Conservation (phyloP, 495 filamentous ascomycete species). For the Chaetomium cochliodes region DNA sequence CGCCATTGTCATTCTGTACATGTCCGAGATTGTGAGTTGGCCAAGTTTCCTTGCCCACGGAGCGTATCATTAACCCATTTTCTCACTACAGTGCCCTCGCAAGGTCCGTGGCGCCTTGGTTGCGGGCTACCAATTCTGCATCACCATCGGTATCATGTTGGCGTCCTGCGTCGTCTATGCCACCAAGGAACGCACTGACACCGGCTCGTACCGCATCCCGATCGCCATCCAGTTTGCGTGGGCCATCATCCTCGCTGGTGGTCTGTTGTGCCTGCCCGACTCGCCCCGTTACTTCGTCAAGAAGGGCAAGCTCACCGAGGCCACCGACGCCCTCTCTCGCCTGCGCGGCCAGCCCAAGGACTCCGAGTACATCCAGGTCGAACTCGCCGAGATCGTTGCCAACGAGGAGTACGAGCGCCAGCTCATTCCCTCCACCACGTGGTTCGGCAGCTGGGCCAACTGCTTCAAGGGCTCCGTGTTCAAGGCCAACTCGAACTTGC, state of each 20-base stretch:
- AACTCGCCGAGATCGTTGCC: constrained; percentile 77
- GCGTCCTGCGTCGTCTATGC: constrained; percentile 71
- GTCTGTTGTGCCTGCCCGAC: constrained; percentile 65
- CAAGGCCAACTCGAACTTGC: constrained; percentile 58
- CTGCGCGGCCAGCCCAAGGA: constrained; percentile 66
- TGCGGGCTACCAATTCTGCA: constrained; percentile 73
- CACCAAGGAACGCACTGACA: constrained; percentile 60
- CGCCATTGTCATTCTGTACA: constrained; percentile 73
- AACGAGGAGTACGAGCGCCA: constrained; percentile 77
- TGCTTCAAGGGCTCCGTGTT: constrained; percentile 61
- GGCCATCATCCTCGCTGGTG: constrained; percentile 63
- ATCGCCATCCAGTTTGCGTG: constrained; percentile 68
- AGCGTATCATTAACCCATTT: neutral
- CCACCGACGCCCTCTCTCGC: constrained; percentile 59
- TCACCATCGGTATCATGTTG: constrained; percentile 72
- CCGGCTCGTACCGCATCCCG: constrained; percentile 69
- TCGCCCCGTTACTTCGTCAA: constrained; percentile 82
- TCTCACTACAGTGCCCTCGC: constrained; percentile 50
- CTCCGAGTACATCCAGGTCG: constrained; percentile 62
- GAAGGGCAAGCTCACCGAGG: constrained; percentile 61
- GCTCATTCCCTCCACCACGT: constrained; percentile 60
- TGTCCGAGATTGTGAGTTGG: constrained; percentile 59
- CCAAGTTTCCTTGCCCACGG: neutral
- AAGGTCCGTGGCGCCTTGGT: constrained; percentile 73
- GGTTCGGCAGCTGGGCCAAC: constrained; percentile 65